Conservation (phyloP, 2,329 filamentous ascomycete species). For the Aureobasidium leucospermi region DNA sequence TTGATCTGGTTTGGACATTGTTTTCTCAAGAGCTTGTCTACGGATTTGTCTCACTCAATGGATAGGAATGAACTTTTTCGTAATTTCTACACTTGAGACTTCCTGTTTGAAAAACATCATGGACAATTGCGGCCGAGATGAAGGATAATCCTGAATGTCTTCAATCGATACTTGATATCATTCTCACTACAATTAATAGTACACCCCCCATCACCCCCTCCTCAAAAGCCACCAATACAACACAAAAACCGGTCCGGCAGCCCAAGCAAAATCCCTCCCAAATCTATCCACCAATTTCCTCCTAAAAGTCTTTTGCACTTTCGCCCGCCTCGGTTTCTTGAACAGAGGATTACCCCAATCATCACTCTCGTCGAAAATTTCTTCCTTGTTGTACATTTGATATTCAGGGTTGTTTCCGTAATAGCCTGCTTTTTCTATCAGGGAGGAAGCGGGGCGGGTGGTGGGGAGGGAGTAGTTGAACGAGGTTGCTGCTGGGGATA, state of each 20-base stretch:
- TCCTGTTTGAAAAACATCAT: no score
- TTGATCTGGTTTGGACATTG: not conserved
- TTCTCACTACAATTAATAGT: no score
- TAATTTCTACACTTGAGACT: no score
- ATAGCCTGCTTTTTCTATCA: slow-evolving; percentile 37
- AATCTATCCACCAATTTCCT: slow-evolving; percentile 53
- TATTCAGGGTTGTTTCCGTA: slow-evolving; percentile 22
- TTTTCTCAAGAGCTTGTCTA: not conserved
- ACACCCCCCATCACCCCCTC: slow-evolving; percentile 11
- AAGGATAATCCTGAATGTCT: no score
- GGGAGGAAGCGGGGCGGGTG: slow-evolving; percentile 25
- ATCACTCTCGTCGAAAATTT: slow-evolving; percentile 24
- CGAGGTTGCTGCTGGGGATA: slow-evolving; percentile 26
- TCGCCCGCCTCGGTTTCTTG: slow-evolving; percentile 21
- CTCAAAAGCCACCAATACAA: slow-evolving; percentile 63
- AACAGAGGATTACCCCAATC: slow-evolving; percentile 26
- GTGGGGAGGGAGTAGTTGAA: slow-evolving; percentile 25
- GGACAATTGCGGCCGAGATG: no score
- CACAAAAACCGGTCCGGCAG: slow-evolving; percentile 54
- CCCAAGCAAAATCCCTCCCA: slow-evolving; percentile 52
- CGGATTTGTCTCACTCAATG: no score
- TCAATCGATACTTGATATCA: no score
- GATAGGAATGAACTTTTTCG: no score
- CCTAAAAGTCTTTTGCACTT: slow-evolving; percentile 31
- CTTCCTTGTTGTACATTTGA: slow-evolving; percentile 18